Conservation (phyloP, 768 basidiomycete species). For the Cystobasidium ongulense region DNA sequence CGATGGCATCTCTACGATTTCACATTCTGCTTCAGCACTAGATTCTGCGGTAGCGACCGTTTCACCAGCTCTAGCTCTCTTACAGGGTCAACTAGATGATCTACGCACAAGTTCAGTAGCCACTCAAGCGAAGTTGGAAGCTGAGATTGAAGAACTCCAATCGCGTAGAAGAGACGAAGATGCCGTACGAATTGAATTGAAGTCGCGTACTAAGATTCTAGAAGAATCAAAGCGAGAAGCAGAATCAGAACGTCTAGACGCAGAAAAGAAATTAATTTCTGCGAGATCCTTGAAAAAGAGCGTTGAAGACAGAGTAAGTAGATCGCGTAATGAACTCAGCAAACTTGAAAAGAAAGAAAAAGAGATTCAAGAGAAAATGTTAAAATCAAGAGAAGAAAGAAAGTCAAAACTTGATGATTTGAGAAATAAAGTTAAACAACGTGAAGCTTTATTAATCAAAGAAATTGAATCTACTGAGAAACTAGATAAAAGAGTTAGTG, state of each 20-base stretch:
- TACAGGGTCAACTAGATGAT: conserved; percentile 62
- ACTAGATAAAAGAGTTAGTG: conserved; percentile 37
- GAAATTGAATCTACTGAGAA: conserved; percentile 53
- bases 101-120: conserved; percentile 54
- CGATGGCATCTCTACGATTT: conserved; percentile 1
- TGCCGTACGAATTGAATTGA: conserved; percentile 63
- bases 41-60: conserved; percentile 28
- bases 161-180: conserved; percentile 77
- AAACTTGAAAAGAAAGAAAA: conserved; percentile 45
- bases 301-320: conserved; percentile 43
- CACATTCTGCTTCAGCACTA: conserved; percentile 6
- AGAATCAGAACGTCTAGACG: conserved; percentile 70
- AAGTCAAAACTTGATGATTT: conserved; percentile 58
- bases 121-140: conserved; percentile 60
- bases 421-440: conserved; percentile 53
- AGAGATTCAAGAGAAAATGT: conserved; percentile 39
- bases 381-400: conserved; percentile 44
- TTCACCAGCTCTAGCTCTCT: conserved; percentile 49
- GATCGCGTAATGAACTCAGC: conserved; percentile 45
- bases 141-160: conserved; percentile 64
- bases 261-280: conserved; percentile 75
- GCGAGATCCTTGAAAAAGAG: conserved; percentile 49
- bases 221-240: conserved; percentile 80
- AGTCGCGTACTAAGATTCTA: conserved; percentile 69
- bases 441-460: conserved; percentile 54